Evolutionary conservation across 257 asterid genomes (phyloP).

Genomic region (Jaltomata sinuosa): DNA sequence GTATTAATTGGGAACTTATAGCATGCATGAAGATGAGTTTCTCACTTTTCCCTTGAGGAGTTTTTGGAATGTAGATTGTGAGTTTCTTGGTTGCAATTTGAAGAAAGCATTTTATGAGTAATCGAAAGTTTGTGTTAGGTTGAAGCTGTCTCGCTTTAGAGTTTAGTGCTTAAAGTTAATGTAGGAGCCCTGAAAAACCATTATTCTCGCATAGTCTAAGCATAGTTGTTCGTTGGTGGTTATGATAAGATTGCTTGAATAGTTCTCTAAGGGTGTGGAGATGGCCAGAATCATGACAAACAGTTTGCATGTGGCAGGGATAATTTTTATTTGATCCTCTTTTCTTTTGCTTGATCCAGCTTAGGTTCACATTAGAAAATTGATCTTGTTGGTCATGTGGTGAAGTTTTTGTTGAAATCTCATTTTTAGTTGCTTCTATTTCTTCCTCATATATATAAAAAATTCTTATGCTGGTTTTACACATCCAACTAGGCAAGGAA

Average conservation of each 20-base stretch:
- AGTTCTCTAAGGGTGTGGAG: neutral
- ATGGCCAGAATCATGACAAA: neutral
- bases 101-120: neutral
- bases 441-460: neutral
- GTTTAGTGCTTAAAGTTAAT: neutral
- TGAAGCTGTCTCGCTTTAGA: neutral
- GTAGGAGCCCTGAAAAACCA: neutral
- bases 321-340: neutral
- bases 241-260: neutral
- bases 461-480: neutral
- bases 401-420: neutral
- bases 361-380: neutral
- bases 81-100: neutral
- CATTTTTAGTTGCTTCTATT: neutral
- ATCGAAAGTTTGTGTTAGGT: neutral
- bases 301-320: neutral
- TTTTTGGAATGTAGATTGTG: neutral
- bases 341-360: neutral
- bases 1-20: neutral
- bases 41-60: neutral
- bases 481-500: slow-evolving; percentile 60
- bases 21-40: neutral
- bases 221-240: neutral
- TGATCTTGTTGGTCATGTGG: neutral
- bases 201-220: neutral